Evolutionary conservation across 768 basidiomycete genomes (phyloP).

Genomic region (Podaxis sp.): DNA sequence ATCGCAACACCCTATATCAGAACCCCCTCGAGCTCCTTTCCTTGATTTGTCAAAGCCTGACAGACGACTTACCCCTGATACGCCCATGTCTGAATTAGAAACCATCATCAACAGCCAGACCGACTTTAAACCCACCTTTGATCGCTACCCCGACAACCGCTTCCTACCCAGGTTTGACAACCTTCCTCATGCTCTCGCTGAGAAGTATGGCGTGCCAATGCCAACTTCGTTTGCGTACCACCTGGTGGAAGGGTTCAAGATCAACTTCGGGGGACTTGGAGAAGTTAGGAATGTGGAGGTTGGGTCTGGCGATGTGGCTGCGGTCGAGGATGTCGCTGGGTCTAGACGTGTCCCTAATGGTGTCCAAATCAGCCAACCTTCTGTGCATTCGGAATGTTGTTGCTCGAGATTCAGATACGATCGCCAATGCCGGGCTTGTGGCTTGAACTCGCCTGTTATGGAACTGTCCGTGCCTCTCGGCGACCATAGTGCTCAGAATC

Average conservation of each 20-base stretch:
- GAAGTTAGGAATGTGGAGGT: background rate
- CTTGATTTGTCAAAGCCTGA: background rate
- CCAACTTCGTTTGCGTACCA: background rate
- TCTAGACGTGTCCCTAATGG: background rate
- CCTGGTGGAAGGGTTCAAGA: background rate
- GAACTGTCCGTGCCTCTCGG: background rate
- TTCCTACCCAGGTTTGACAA: background rate
- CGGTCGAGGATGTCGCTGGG: background rate
- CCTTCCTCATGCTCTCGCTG: background rate
- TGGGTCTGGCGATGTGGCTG: background rate
- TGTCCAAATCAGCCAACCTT: background rate
- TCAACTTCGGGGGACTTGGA: no score
- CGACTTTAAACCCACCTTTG: background rate
- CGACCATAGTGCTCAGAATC: background rate
- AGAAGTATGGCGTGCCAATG: background rate
- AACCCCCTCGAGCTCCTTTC: background rate
- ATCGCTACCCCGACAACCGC: constrained; percentile 1
- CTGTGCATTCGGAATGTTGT: background rate
- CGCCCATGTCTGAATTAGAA: background rate
- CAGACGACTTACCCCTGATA: background rate
- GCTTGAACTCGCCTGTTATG: background rate
- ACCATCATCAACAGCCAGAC: background rate
- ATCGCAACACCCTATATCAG: background rate
- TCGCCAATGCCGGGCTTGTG: background rate
- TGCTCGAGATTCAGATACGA: background rate